phyloP scores from a whole-genome alignment of 768 basidiomycete genomes.

The Russula abietina region DNA sequence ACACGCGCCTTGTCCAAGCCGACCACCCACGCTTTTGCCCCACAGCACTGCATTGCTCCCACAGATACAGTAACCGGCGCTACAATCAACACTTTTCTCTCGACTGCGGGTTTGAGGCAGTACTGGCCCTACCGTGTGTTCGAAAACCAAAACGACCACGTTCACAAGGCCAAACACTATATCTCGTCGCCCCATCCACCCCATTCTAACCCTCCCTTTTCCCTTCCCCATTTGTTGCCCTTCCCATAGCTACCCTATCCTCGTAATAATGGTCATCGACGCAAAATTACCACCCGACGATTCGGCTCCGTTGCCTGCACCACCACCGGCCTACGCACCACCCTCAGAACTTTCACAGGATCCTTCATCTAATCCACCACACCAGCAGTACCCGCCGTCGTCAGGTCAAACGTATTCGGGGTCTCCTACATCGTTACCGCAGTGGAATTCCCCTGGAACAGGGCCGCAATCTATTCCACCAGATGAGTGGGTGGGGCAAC shows the following conservation, averaged over 20 bases:
- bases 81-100: too few relatives aligned
- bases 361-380: background rate
- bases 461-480: conserved; percentile 1
- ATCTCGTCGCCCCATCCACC: background rate
- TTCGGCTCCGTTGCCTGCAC: background rate
- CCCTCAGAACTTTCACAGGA: background rate
- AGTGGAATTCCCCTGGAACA: conserved; percentile 5
- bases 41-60: too few relatives aligned
- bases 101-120: background rate
- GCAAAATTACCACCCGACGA: conserved; percentile 18
- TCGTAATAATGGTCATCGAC: conserved; percentile 22
- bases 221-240: background rate
- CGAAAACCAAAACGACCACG: background rate
- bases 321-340: conserved; percentile 19
- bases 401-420: background rate
- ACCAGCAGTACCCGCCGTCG: conserved; percentile 14
- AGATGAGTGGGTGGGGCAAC: conserved; percentile 17
- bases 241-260: background rate
- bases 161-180: background rate
- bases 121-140: background rate
- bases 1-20: background rate
- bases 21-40: too few relatives aligned
- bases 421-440: background rate
- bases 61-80: background rate
- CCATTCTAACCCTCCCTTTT: background rate